A percentile compares a stretch with the other conserved stretches of the same genome.
These are phyloP conservation scores for Yarrowia sp. DNA, from an alignment of 805 yeast species.

Conservation along the genomic window DNA sequence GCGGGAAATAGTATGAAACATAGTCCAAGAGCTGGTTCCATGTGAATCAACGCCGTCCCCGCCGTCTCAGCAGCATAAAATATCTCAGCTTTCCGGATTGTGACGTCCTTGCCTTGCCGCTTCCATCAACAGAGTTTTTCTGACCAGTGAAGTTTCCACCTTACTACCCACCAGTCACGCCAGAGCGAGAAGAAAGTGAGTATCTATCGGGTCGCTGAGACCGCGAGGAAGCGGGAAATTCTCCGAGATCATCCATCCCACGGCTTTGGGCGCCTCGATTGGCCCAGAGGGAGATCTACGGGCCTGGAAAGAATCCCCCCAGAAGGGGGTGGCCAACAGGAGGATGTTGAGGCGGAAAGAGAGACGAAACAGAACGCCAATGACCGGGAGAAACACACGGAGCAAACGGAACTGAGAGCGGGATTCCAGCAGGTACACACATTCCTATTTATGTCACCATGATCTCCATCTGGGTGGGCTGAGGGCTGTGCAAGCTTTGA, in stretches of 20 bases:
- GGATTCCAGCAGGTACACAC: neutral
- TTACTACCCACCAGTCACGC: slow-evolving; percentile 37
- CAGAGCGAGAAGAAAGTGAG: slow-evolving; percentile 38
- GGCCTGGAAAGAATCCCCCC: neutral
- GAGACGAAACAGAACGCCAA: slow-evolving; percentile 3
- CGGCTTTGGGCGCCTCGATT: slow-evolving; percentile 10
- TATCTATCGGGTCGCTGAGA: slow-evolving; percentile 6
- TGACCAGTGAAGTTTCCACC: slow-evolving; percentile 33
- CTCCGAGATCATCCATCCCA: slow-evolving; percentile 20
- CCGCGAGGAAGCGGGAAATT: slow-evolving; percentile 5
- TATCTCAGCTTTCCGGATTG: slow-evolving; percentile 31
- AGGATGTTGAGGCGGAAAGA: neutral
- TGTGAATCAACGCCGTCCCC: neutral
- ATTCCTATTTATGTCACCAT: neutral
- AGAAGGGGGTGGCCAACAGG: slow-evolving; percentile 19
- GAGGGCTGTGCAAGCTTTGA: slow-evolving; percentile 7
- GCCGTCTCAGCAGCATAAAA: slow-evolving; percentile 11
- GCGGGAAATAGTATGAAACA: neutral
- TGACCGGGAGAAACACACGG: neutral
- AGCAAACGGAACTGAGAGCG: neutral
- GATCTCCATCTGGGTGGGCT: slow-evolving; percentile 1
- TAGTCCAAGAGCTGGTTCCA: too few species aligned
- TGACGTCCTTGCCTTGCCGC: slow-evolving; percentile 33
- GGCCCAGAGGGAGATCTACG: neutral
- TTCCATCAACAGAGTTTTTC: slow-evolving; percentile 36